Conservation (phyloP, 305 asterid genomes). For the Fraxinus sp. region DNA sequence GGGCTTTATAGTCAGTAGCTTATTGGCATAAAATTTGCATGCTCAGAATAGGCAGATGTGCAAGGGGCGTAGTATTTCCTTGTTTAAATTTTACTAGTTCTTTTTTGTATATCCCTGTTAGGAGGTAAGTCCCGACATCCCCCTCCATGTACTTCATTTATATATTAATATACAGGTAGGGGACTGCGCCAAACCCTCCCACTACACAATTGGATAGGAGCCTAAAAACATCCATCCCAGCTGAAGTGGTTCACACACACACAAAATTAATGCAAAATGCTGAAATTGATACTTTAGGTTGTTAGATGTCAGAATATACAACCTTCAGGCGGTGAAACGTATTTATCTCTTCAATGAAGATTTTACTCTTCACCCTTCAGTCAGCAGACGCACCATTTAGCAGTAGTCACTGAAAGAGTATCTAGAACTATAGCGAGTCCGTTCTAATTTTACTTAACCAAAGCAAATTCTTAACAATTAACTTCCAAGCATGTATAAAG, state of each 20-base stretch:
- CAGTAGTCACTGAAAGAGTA: not conserved
- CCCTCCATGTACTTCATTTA: too few relatives aligned
- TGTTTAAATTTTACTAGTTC: too few relatives aligned
- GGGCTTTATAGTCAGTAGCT: not conserved
- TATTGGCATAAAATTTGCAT: not conserved
- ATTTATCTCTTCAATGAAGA: not conserved
- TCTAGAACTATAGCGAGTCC: not conserved
- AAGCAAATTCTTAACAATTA: not conserved
- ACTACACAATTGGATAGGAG: too few relatives aligned
- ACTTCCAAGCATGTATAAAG: not conserved
- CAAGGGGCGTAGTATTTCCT: too few relatives aligned
- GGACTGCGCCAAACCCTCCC: too few relatives aligned
- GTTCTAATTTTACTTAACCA: not conserved
- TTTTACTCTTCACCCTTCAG: not conserved
- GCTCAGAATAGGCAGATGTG: not conserved
- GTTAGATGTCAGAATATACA: not conserved
- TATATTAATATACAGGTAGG: too few relatives aligned
- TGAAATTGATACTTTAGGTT: not conserved
- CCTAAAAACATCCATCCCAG: too few relatives aligned
- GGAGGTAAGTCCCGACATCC: not conserved
- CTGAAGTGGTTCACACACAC: too few relatives aligned
- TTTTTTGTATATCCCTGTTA: too few relatives aligned
- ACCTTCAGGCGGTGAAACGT: not conserved
- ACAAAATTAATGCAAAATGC: not conserved
- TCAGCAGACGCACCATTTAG: not conserved